Evolutionary conservation across 495 filamentous ascomycete species (phyloP), one percentile per base, ranked within the genome.

Genomic region (Parathielavia hyrcaniae): DNA sequence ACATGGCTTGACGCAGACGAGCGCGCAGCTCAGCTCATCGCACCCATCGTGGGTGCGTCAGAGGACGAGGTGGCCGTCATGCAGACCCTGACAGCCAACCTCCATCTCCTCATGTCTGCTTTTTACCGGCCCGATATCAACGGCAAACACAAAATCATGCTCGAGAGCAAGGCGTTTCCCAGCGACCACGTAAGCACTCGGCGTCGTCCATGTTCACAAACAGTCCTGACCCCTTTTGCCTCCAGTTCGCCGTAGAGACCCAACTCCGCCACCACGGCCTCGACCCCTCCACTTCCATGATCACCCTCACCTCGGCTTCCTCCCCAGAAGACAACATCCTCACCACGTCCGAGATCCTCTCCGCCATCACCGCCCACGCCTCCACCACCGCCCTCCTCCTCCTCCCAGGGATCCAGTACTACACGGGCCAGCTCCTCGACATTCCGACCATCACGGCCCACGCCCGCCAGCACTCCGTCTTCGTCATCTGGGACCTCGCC

Each of bases 131-230:
- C 93, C 1, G 74, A 80, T 50, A 84, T 79, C 10, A 78, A 80
- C 59, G 82, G 86, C 23, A 80, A 82, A 57, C 89, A 88, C 63
- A 96, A 93, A 75, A 90, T 98, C 57, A 91, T 97, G 48, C 74
- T 97, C 19, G 93, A 98, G 76, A 86, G 83, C 63, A 95, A 93
- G 70, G 91, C 93, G 0, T 98, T 98, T 67, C 93, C 93, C 11
- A 91, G 86, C 70, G 93, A 98, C 75, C 89, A 96, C 67, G 79
- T 81, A 70, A 68, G 69, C 17, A 16, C 20, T 58, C 35, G 14
- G 17, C 44, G 34, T 20, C 17, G 30, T n/a, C 34, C 22, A 19
- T n/a, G 9, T 26, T 14, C 32, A 59, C n/a, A 50, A 23, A 23
- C 17, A 8, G 22, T 0, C 35, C 55, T 50, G 23, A 58, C 36